phyloP scores from a whole-genome alignment of 2,329 filamentous ascomycete species.

The Sphaerulina musiva region DNA sequence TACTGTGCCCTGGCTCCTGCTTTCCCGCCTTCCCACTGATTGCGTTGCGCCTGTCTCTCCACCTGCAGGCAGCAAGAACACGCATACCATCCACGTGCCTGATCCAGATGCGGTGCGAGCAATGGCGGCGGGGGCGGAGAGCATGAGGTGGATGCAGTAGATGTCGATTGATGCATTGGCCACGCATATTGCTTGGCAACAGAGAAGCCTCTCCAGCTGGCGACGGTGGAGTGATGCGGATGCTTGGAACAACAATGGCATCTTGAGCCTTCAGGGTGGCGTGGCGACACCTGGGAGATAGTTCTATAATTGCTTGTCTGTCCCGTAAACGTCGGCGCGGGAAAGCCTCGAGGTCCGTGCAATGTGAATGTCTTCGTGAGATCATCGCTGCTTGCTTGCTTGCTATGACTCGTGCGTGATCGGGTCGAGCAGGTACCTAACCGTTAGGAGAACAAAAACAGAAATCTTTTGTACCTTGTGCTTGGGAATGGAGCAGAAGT shows the following conservation, averaged over 20 bases:
- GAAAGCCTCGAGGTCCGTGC: neutral
- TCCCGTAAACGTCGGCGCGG: neutral
- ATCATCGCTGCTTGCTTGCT: neutral
- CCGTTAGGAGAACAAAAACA: neutral
- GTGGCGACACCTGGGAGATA: neutral
- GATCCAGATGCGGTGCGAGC: neutral
- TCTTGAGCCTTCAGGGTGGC: neutral
- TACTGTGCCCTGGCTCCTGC: neutral
- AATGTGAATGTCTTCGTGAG: neutral
- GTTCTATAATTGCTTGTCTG: neutral
- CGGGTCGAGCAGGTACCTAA: neutral
- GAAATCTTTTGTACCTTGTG: neutral
- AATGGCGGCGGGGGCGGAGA: neutral
- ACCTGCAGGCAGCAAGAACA: neutral
- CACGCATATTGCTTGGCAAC: neutral
- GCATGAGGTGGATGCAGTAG: neutral
- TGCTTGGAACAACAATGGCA: neutral
- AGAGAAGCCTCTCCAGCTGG: neutral
- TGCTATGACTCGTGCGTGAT: neutral
- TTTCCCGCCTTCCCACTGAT: constrained; percentile 2
- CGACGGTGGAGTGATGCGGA: neutral
- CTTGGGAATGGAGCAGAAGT: neutral
- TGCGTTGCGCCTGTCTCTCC: constrained; percentile 1
- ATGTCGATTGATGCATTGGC: neutral
- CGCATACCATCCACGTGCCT: neutral